Conservation (phyloP, 164 flowering plant species). For the Nymphaea thermarum region DNA sequence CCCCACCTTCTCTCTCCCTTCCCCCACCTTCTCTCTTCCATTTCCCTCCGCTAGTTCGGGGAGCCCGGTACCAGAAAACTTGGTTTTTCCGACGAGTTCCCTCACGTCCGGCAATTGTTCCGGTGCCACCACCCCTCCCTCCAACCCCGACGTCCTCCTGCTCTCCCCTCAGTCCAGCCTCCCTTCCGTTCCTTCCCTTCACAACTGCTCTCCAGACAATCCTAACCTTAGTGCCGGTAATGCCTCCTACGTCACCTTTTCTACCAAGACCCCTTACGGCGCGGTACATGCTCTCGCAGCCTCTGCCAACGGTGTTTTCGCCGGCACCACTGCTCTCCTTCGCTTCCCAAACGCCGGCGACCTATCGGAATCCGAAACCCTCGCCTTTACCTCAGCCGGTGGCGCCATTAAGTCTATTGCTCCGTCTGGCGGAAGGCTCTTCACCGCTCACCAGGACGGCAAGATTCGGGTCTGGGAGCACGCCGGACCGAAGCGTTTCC, state of each 20-base stretch:
- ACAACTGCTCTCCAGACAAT: slow-evolving; percentile 7
- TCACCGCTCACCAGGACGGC: slow-evolving; percentile 80
- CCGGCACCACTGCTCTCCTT: slow-evolving; percentile 49
- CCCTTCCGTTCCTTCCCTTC: slow-evolving; percentile 56
- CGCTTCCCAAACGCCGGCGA: slow-evolving; percentile 43
- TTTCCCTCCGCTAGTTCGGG: background rate
- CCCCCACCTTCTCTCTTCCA: background rate
- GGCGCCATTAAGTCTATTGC: slow-evolving; percentile 73
- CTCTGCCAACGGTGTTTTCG: slow-evolving; percentile 41
- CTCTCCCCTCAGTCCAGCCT: slow-evolving; percentile 51
- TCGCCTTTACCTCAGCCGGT: slow-evolving; percentile 26
- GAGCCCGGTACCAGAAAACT: background rate
- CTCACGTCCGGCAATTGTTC: background rate
- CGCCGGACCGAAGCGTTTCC: slow-evolving; percentile 11
- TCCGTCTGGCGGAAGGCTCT: slow-evolving; percentile 31
- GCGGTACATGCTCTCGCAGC: slow-evolving; percentile 44
- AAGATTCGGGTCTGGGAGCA: slow-evolving; percentile 80
- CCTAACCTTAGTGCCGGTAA: background rate
- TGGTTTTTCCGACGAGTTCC: background rate
- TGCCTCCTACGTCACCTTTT: slow-evolving; percentile 27
- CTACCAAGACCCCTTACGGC: slow-evolving; percentile 48
- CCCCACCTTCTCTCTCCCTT: background rate
- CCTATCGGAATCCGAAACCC: slow-evolving; percentile 16
- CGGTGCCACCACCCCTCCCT: background rate
- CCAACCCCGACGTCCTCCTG: slow-evolving; percentile 7